These are phyloP conservation scores for Xylaria sp. DNA, from an alignment of 2,329 filamentous ascomycete genomes.

Conservation along the genomic window DNA sequence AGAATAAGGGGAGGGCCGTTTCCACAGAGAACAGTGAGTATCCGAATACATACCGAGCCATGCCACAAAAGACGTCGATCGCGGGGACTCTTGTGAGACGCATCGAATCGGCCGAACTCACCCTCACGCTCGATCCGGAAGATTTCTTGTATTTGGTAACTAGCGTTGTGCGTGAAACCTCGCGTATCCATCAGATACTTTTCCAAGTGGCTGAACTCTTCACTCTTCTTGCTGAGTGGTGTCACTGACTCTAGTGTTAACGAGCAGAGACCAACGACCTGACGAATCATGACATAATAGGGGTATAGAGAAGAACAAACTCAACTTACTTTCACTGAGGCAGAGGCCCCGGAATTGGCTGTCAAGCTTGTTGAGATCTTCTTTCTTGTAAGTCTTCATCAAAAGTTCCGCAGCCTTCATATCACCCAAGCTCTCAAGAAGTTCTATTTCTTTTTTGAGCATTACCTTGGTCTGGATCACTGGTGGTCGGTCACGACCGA, in stretches of 20 bases:
- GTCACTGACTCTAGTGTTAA: constrained; percentile 55
- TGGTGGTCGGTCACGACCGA: constrained; percentile 75
- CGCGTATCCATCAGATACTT: constrained; percentile 71
- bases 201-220: constrained; percentile 69
- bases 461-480: constrained; percentile 61
- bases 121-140: constrained; percentile 82
- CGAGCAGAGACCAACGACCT: not conserved
- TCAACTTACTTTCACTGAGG: constrained; percentile 65
- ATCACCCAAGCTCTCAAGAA: constrained; percentile 80
- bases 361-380: constrained; percentile 69
- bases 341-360: constrained; percentile 73
- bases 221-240: constrained; percentile 60
- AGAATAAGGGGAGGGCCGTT: too few relatives aligned
- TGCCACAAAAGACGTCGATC: constrained; percentile 86
- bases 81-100: constrained; percentile 55
- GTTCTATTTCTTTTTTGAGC: constrained; percentile 77
- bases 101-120: constrained; percentile 71
- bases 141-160: constrained; percentile 71
- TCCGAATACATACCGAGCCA: constrained; percentile 57
- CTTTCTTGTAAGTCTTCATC: constrained; percentile 67
- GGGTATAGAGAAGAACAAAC: not conserved
- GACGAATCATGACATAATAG: not conserved
- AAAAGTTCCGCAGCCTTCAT: constrained; percentile 84
- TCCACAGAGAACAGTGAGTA: too few relatives aligned
- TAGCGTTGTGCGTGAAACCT: constrained; percentile 68